Conservation (phyloP, 1,139 yeast genomes). For the Yamadazyma triangularis region DNA sequence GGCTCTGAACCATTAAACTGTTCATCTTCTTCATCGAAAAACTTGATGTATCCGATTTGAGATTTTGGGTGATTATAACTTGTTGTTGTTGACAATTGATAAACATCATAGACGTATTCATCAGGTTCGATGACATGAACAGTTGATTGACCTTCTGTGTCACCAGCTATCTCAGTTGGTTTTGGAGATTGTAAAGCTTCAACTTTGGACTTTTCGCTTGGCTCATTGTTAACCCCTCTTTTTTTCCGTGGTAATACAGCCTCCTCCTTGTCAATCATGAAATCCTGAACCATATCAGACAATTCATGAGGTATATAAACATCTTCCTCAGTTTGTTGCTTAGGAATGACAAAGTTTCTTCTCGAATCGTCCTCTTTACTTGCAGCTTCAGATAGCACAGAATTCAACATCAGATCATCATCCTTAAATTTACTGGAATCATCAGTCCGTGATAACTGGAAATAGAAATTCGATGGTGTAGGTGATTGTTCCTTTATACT, state of each 20-base stretch:
- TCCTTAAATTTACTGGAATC: slow-evolving; percentile 14
- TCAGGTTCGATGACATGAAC: too few species aligned
- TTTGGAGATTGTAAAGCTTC: slow-evolving; percentile 3
- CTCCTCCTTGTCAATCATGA: slow-evolving; percentile 26
- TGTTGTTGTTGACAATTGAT: slow-evolving; percentile 43
- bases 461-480: slow-evolving; percentile 30
- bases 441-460: slow-evolving; percentile 64
- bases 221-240: too few species aligned
- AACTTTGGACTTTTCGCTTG: too few species aligned
- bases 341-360: slow-evolving; percentile 33
- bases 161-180: slow-evolving; percentile 12
- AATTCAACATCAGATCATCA: slow-evolving; percentile 8
- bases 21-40: slow-evolving; percentile 62
- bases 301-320: slow-evolving; percentile 52
- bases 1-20: slow-evolving; percentile 16
- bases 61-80: slow-evolving; percentile 50
- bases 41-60: slow-evolving; percentile 62
- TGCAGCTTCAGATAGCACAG: slow-evolving; percentile 10
- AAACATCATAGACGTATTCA: slow-evolving; percentile 89
- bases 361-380: slow-evolving; percentile 7
- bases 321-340: slow-evolving; percentile 35
- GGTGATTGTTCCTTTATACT: slow-evolving; percentile 2
- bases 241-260: slow-evolving; percentile 5
- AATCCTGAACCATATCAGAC: slow-evolving; percentile 62
- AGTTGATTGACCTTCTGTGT: slow-evolving; percentile 6